Conservation (phyloP, 257 asterid genomes). For the Thymus quinquecostatus region DNA sequence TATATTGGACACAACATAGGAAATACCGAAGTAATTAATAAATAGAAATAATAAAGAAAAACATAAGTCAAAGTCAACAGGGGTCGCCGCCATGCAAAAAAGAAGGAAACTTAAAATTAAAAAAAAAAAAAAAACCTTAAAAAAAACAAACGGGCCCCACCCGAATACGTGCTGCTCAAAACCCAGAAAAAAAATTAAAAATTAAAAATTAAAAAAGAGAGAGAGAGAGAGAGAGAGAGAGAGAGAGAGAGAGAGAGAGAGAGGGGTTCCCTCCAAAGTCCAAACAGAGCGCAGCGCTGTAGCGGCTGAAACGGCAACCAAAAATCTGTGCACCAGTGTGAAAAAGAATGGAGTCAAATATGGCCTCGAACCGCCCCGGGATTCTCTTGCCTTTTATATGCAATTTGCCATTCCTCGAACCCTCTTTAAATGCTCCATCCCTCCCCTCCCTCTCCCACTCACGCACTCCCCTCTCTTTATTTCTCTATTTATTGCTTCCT, state of each 20-base stretch:
- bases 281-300: not conserved
- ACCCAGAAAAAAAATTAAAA: too few species aligned
- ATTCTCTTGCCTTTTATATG: conserved; percentile 14
- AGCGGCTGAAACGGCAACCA: conserved; percentile 16
- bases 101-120: not conserved
- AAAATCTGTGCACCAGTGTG: conserved; percentile 7
- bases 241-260: too few species aligned
- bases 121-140: conserved; percentile 3
- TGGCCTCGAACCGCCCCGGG: conserved; percentile 31
- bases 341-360: conserved; percentile 5
- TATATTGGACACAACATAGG: too few species aligned
- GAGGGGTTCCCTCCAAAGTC: not conserved
- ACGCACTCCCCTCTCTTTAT: not conserved
- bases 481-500: not conserved
- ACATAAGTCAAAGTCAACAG: not conserved
- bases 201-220: too few species aligned
- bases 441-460: not conserved
- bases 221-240: too few species aligned
- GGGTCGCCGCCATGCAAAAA: not conserved
- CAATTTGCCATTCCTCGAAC: conserved; percentile 3
- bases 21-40: not conserved
- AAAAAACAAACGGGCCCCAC: conserved; percentile 17
- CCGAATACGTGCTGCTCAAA: not conserved
- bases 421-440: conserved; percentile 2
- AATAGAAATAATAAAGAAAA: not conserved